Evolutionary conservation across 1,284 basidiomycete species (phyloP).

Genomic region (Ustilago loliicola): DNA sequence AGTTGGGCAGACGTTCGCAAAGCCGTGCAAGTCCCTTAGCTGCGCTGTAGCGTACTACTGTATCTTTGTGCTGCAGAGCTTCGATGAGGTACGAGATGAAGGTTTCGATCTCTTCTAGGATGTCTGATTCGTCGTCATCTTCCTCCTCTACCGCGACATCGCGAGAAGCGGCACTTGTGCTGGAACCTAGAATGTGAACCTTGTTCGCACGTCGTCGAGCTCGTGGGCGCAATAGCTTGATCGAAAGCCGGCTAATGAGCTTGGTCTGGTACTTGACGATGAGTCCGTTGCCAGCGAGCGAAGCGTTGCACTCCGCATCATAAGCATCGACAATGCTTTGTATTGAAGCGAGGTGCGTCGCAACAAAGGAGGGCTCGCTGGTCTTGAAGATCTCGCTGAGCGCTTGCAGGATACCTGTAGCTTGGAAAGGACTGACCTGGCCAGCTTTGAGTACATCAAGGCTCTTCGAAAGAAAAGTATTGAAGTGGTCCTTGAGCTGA

Average conservation of each 20-base stretch:
- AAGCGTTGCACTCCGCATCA: slow-evolving; percentile 69
- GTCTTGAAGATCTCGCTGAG: slow-evolving; percentile 81
- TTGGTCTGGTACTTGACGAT: slow-evolving; percentile 65
- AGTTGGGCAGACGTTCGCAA: slow-evolving; percentile 81
- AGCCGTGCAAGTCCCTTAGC: slow-evolving; percentile 93
- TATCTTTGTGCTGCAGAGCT: slow-evolving; percentile 91
- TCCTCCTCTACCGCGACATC: slow-evolving; percentile 18
- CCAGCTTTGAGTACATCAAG: slow-evolving; percentile 11
- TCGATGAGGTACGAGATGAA: slow-evolving; percentile 82
- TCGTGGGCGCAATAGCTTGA: slow-evolving; percentile 59
- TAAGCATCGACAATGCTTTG: slow-evolving; percentile 56
- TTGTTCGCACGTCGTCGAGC: slow-evolving; percentile 29
- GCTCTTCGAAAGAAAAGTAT: slow-evolving; percentile 23
- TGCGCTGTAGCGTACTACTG: slow-evolving; percentile 92
- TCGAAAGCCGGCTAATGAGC: slow-evolving; percentile 59
- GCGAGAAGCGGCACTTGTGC: neutral
- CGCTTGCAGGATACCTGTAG: slow-evolving; percentile 80
- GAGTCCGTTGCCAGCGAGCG: slow-evolving; percentile 43
- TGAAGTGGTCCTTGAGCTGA: slow-evolving; percentile 20
- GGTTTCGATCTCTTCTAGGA: slow-evolving; percentile 84
- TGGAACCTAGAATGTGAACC: slow-evolving; percentile 22
- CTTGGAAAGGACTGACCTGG: slow-evolving; percentile 50
- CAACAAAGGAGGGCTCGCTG: slow-evolving; percentile 63
- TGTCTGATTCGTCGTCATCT: slow-evolving; percentile 75
- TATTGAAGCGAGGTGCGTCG: slow-evolving; percentile 32